phyloP scores from a whole-genome alignment of 176 grass and related monocot species.

The Guadua angustifolia region DNA sequence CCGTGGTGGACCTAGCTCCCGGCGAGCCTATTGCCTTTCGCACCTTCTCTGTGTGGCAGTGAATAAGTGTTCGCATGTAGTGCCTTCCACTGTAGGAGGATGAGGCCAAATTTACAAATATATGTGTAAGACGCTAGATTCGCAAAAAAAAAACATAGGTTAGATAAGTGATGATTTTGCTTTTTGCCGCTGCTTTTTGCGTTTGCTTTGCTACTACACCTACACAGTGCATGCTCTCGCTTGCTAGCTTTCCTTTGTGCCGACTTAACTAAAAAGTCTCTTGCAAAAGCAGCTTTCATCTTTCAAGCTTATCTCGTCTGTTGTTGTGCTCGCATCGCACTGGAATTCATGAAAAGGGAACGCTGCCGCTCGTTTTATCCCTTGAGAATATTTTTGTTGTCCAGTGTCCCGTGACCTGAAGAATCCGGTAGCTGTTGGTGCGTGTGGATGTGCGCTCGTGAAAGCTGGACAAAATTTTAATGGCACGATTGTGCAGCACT shows the following conservation, averaged over 20 bases:
- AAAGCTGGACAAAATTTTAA: neutral
- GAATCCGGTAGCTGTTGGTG: slow-evolving; percentile 41
- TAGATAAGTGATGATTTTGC: too few species aligned
- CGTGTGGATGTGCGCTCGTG: neutral
- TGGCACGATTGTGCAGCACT: neutral
- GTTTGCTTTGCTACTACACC: slow-evolving; percentile 14
- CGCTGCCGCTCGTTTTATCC: neutral
- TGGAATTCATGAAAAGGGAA: slow-evolving; percentile 46
- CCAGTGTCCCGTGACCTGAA: slow-evolving; percentile 38
- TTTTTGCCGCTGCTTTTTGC: neutral
- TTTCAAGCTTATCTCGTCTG: slow-evolving; percentile 46
- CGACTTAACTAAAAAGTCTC: neutral
- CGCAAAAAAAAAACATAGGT: too few species aligned
- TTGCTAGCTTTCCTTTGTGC: slow-evolving; percentile 19
- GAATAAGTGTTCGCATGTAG: too few species aligned
- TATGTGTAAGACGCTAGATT: too few species aligned
- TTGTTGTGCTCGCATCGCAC: slow-evolving; percentile 30
- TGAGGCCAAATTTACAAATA: too few species aligned
- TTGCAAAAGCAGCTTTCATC: slow-evolving; percentile 35
- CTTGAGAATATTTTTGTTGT: neutral
- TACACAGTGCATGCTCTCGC: slow-evolving; percentile 6
- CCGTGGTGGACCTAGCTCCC: too few species aligned
- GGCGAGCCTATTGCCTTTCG: too few species aligned
- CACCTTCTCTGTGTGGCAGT: too few species aligned
- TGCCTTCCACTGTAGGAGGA: too few species aligned